These are phyloP conservation scores for Catunica adiposa DNA, from an alignment of 2,329 filamentous ascomycete genomes.

Conservation along the genomic window DNA sequence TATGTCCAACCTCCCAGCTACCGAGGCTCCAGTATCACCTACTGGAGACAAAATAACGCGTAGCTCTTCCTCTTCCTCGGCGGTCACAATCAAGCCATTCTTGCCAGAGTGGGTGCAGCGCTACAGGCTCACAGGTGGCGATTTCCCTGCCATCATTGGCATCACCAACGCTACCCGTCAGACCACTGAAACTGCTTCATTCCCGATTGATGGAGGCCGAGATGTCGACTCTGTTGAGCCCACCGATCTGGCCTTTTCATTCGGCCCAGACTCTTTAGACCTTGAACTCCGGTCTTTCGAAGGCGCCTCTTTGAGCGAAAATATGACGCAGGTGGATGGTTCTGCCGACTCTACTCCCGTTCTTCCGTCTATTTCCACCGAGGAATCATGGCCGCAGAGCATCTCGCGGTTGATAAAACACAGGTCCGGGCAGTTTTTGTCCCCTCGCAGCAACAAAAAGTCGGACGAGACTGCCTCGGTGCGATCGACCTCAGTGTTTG, in stretches of 20 bases:
- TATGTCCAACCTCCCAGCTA: neutral
- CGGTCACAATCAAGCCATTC: neutral
- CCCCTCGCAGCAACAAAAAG: neutral
- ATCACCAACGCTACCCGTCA: neutral
- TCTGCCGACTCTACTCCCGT: neutral
- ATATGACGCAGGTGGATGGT: slow-evolving; percentile 1
- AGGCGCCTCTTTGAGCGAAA: neutral
- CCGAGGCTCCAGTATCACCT: neutral
- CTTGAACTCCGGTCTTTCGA: slow-evolving; percentile 5
- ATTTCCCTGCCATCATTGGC: neutral
- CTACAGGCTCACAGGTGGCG: slow-evolving; percentile 1
- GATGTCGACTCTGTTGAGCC: slow-evolving; percentile 8
- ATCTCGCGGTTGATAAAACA: slow-evolving; percentile 6
- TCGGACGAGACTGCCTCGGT: neutral
- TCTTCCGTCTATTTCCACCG: neutral
- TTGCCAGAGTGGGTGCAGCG: slow-evolving; percentile 10
- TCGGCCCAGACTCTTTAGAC: slow-evolving; percentile 6
- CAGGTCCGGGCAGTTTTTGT: neutral
- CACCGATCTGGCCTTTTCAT: neutral
- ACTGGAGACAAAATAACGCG: neutral
- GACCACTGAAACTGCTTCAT: neutral
- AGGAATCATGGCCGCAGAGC: slow-evolving; percentile 3
- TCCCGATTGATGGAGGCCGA: neutral
- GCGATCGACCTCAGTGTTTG: neutral
- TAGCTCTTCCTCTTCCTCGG: neutral